Evolutionary conservation across 768 basidiomycete genomes (phyloP).

Genomic region (Amanita muscaria): DNA sequence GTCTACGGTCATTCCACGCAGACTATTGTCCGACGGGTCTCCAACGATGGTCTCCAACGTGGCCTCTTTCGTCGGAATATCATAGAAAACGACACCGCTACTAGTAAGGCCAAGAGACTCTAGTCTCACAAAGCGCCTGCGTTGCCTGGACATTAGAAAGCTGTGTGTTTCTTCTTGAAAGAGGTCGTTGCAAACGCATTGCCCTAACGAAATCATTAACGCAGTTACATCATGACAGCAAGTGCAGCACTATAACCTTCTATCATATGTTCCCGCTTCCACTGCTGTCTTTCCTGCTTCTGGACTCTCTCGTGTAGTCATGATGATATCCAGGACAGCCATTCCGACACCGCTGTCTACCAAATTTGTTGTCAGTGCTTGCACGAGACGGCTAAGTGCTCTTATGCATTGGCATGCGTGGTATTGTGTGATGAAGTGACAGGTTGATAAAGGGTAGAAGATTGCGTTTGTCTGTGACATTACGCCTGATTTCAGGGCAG

Average conservation of each 20-base stretch:
- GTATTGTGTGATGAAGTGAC: constrained; percentile 52
- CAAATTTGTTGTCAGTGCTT: constrained; percentile 75
- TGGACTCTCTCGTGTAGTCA: constrained; percentile 25
- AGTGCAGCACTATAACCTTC: constrained; percentile 65
- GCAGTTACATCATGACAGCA: constrained; percentile 74
- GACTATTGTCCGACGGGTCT: constrained; percentile 14
- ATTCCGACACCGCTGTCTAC: constrained; percentile 76
- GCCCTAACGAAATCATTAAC: constrained; percentile 57
- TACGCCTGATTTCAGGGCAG: constrained; percentile 62
- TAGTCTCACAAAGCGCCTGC: constrained; percentile 19
- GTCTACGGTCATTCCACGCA: constrained; percentile 21
- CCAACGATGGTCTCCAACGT: constrained; percentile 22
- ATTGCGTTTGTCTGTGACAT: constrained; percentile 49
- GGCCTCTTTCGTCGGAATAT: constrained; percentile 13
- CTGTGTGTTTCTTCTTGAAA: not conserved
- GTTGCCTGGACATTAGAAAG: not conserved
- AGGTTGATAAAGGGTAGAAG: constrained; percentile 38
- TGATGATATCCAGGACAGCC: constrained; percentile 49
- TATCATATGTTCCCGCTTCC: constrained; percentile 47
- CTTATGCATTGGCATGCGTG: constrained; percentile 83
- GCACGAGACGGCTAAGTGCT: constrained; percentile 70
- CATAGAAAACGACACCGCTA: constrained; percentile 24
- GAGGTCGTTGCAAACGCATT: constrained; percentile 18
- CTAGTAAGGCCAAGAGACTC: constrained; percentile 21
- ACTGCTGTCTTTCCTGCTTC: constrained; percentile 14